Evolutionary conservation across 2,329 filamentous ascomycete species (phyloP).

Genomic region (Drechslerella coelobrocha): DNA sequence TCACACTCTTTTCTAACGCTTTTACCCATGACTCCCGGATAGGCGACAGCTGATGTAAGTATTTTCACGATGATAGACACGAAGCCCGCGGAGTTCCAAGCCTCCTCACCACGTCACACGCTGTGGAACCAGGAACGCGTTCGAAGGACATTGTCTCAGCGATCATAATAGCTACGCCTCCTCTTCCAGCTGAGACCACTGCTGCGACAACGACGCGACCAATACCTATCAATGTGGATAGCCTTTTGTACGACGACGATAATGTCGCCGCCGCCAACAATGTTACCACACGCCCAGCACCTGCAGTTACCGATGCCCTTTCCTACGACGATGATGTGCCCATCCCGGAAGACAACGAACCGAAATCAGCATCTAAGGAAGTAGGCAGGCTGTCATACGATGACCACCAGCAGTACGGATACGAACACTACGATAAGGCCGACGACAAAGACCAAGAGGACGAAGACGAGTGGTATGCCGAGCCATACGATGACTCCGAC

Average conservation of each 20-base stretch:
- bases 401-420: conserved; percentile 5
- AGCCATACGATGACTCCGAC: conserved; percentile 20
- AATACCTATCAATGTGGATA: conserved; percentile 22
- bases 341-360: neutral
- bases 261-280: conserved; percentile 29
- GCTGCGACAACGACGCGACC: conserved; percentile 11
- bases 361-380: neutral
- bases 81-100: conserved; percentile 54
- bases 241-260: conserved; percentile 45
- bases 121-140: neutral
- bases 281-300: neutral
- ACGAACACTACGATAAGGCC: too few relatives aligned
- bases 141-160: conserved; percentile 14
- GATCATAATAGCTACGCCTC: conserved; percentile 31
- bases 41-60: conserved; percentile 45
- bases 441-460: conserved; percentile 12
- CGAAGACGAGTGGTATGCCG: conserved; percentile 19
- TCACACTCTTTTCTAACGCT: conserved; percentile 23
- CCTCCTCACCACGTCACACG: conserved; percentile 52
- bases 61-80: conserved; percentile 52
- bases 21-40: neutral
- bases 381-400: conserved; percentile 10
- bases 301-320: neutral
- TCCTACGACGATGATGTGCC: conserved; percentile 9
- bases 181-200: neutral